Evolutionary conservation across 345 rosid species (phyloP).

Genomic region (Fremontodendron californicum): DNA sequence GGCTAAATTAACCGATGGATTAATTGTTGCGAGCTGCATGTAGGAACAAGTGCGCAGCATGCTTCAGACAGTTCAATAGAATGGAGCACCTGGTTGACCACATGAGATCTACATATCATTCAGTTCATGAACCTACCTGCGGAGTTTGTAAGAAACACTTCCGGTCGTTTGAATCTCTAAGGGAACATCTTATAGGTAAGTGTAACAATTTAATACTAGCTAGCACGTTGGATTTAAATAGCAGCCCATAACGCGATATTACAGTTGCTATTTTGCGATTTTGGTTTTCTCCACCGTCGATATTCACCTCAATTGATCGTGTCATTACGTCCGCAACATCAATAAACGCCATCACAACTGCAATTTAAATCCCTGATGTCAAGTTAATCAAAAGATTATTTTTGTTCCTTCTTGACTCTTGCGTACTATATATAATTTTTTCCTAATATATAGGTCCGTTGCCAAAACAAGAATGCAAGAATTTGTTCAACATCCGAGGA

Average conservation of each 20-base stretch:
- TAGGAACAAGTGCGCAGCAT: slow-evolving; percentile 92
- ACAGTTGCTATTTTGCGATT: too few relatives aligned
- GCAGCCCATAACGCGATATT: too few relatives aligned
- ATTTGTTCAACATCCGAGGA: slow-evolving; percentile 60
- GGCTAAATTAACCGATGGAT: background rate
- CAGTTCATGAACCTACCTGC: slow-evolving; percentile 81
- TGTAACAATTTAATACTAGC: too few relatives aligned
- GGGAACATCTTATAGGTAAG: slow-evolving; percentile 89
- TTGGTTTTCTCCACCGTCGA: too few relatives aligned
- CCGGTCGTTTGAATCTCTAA: slow-evolving; percentile 83
- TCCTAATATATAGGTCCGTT: slow-evolving; percentile 52
- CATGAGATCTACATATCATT: slow-evolving; percentile 76
- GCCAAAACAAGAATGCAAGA: slow-evolving; percentile 88
- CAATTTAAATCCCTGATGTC: too few relatives aligned
- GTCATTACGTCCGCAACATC: too few relatives aligned
- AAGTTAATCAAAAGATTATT: too few relatives aligned
- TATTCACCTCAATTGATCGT: too few relatives aligned
- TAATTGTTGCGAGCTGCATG: slow-evolving; percentile 16
- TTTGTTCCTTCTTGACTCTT: background rate
- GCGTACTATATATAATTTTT: background rate
- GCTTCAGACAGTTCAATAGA: slow-evolving; percentile 84
- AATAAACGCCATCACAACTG: too few relatives aligned
- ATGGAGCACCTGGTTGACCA: slow-evolving; percentile 89
- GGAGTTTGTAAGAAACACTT: slow-evolving; percentile 78
- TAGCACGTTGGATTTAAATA: too few relatives aligned